phyloP scores from a whole-genome alignment of 176 grass and related monocot genomes.

The Leersia perrieri region DNA sequence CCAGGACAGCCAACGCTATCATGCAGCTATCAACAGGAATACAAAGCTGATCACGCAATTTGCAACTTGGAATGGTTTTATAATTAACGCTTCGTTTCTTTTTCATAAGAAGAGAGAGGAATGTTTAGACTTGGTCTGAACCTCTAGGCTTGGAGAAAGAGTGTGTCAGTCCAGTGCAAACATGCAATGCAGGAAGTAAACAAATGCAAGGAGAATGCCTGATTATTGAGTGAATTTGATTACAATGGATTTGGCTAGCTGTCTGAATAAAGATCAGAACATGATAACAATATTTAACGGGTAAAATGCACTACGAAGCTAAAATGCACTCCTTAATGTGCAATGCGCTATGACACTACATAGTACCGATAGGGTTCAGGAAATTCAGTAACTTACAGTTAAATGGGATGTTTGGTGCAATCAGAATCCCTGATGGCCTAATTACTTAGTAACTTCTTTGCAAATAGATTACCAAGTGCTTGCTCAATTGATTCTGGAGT shows the following conservation, averaged over 20 bases:
- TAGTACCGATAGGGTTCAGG: not conserved
- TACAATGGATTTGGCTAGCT: not conserved
- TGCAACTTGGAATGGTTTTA: not conserved
- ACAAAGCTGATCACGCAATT: not conserved
- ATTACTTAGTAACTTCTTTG: not conserved
- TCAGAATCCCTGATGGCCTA: not conserved
- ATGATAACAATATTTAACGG: not conserved
- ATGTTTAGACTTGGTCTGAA: not conserved
- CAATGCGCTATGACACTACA: not conserved
- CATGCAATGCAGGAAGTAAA: not conserved
- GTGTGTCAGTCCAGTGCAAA: not conserved
- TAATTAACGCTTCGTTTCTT: too few species aligned
- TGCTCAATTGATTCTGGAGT: conserved; percentile 50
- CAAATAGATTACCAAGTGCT: conserved; percentile 37
- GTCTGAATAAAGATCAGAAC: not conserved
- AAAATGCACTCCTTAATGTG: not conserved
- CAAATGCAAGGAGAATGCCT: not conserved
- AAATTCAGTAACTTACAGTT: conserved; percentile 3
- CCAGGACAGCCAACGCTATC: not conserved
- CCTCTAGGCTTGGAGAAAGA: not conserved
- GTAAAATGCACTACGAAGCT: not conserved
- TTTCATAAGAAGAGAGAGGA: not conserved
- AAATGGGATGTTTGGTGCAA: not conserved
- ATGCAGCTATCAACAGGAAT: not conserved
- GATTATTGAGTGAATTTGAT: not conserved